Evolutionary conservation across 306 rosid species (phyloP).

Genomic region (Acacia melanoxylon): DNA sequence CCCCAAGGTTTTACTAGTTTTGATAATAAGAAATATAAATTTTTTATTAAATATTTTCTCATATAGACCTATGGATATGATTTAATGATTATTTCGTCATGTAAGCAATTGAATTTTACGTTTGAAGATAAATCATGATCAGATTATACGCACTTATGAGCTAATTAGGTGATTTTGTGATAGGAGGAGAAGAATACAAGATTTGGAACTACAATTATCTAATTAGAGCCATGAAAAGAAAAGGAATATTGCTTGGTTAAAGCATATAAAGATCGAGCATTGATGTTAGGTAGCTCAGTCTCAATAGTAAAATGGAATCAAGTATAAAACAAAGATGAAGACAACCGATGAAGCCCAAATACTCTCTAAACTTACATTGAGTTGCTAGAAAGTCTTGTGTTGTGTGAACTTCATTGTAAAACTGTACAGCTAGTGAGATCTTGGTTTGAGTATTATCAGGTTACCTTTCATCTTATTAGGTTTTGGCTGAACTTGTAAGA

Average conservation of each 20-base stretch:
- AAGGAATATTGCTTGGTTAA: background rate
- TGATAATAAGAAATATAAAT: background rate
- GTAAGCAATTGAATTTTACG: background rate
- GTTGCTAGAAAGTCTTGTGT: background rate
- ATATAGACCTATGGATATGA: background rate
- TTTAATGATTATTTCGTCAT: background rate
- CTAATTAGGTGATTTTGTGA: background rate
- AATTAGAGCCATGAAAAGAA: background rate
- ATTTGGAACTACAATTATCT: background rate
- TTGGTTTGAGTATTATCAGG: background rate
- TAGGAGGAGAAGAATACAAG: background rate
- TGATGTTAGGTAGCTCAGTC: background rate
- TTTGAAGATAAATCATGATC: background rate
- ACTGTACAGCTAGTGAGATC: background rate
- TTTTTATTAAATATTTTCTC: background rate
- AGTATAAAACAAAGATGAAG: background rate
- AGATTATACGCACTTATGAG: background rate
- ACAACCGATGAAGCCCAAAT: background rate
- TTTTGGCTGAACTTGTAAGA: background rate
- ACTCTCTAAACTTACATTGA: background rate
- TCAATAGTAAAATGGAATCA: background rate
- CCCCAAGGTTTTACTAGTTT: background rate
- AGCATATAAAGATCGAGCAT: background rate
- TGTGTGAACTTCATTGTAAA: background rate
- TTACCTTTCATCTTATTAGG: background rate